Base-by-base conservation (phyloP, 257 asterid genomes). In the Solanum sejunctum region DNA sequence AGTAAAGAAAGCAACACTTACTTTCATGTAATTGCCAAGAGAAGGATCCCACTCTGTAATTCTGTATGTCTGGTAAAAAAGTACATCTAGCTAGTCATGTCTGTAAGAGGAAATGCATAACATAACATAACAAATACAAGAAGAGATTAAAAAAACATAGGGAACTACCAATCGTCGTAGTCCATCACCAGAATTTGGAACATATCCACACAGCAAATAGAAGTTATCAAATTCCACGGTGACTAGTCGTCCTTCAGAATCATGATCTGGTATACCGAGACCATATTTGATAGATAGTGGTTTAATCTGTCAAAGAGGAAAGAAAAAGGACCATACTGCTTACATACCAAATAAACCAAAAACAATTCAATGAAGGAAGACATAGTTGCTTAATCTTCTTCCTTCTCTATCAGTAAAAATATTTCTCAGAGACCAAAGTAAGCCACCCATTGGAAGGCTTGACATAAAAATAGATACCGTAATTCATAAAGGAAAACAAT, bases 171-270 rank as follows among this genome's bases (percentile, higher is more conserved):
- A 93, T 89, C 98, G 93, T 84, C 81, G 92, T 47, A 97, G 93
- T 86, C 99, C 98, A 84, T 95, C 97, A 28, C 99, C 96, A 85
- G 99, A 97, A 89, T 97, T 97, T 60, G 98, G 99, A 88, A 97
- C 97, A 83, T 97, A 97, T 85, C 91, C 90, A 88, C 89, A 81
- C 88, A 97, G 88, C 84, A 97, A 88, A 88, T 90, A 97, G 85
- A 95, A 97, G 82, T 84, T 67, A 58, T 94, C 97, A 73, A 93
- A 97, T 83, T 96, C 99, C 89, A 92, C 92, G 0, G 98, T 97
- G 85, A 97, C 93, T 83, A 97, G 97, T 79, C 98, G 97, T 56
- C 99, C 98, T 93, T 97, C 99, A 47, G 94, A 83, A 84, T 96
- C 99, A 80, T 97, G 99, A 87, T 95, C 98, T 18, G 97, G 75